Evolutionary conservation across 805 yeast genomes (phyloP).

Genomic region (Blastobotrys robertii): DNA sequence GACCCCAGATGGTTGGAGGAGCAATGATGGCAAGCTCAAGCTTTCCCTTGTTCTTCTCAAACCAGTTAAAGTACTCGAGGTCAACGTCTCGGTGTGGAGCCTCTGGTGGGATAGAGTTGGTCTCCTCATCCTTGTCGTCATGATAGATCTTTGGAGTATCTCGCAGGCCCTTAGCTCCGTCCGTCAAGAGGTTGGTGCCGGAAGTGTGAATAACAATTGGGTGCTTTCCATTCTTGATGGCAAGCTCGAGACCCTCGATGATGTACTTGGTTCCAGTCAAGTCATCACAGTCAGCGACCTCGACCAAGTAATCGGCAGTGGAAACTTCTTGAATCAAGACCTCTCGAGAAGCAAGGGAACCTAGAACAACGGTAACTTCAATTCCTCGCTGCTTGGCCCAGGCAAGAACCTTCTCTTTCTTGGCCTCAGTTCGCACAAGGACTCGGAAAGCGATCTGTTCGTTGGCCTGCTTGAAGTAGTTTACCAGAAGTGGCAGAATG

Average conservation of each 20-base stretch:
- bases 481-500: constrained; percentile 6
- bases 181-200: constrained; percentile 11
- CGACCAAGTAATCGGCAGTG: constrained; percentile 7
- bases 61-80: constrained; percentile 3
- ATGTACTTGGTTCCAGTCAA: constrained; percentile 7
- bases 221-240: constrained; percentile 6
- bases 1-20: constrained; percentile 19
- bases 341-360: constrained; percentile 2
- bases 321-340: constrained; percentile 5
- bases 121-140: constrained; percentile 9
- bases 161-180: constrained; percentile 8
- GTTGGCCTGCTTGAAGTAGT: not conserved
- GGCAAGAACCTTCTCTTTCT: constrained; percentile 6
- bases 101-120: constrained; percentile 9
- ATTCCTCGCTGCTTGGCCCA: constrained; percentile 12
- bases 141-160: constrained; percentile 6
- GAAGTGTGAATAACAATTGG: constrained; percentile 14
- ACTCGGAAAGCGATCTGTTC: constrained; percentile 4
- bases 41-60: constrained; percentile 3
- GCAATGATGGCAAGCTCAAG: constrained; percentile 9
- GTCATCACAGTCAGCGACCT: constrained; percentile 12
- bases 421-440: constrained; percentile 9
- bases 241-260: constrained; percentile 6
- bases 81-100: constrained; percentile 15
- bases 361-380: constrained; percentile 6